Conservation (phyloP, 371 early-diverging fungal genomes). For the Lichtheimia hyalospora region DNA sequence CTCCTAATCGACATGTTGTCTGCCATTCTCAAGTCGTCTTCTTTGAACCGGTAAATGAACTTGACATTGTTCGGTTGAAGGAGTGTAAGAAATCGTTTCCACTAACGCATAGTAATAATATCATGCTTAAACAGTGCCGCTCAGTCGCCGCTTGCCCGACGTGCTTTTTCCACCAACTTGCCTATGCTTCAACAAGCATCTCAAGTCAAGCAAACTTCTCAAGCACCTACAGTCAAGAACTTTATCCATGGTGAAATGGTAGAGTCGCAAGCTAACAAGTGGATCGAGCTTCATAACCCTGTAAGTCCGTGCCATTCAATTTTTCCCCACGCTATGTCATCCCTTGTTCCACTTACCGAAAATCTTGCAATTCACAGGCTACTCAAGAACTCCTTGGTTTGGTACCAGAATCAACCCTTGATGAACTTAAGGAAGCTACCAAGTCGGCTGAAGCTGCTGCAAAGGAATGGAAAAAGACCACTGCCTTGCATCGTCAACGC, state of each 20-base stretch:
- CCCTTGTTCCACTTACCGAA: neutral
- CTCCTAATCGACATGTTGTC: slow-evolving; percentile 8
- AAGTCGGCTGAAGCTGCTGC: slow-evolving; percentile 78
- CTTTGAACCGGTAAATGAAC: slow-evolving; percentile 3
- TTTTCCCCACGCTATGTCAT: too few species aligned
- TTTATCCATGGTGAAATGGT: slow-evolving; percentile 93
- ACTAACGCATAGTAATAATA: neutral
- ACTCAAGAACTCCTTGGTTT: slow-evolving; percentile 89
- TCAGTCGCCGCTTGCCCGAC: slow-evolving; percentile 11
- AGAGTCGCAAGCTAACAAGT: slow-evolving; percentile 83
- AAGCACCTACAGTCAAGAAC: slow-evolving; percentile 67
- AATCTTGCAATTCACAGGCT: slow-evolving; percentile 53
- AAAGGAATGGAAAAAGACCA: slow-evolving; percentile 86
- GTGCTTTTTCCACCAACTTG: slow-evolving; percentile 41
- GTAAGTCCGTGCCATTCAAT: slow-evolving; percentile 35
- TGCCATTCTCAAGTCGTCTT: slow-evolving; percentile 6
- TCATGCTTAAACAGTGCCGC: neutral
- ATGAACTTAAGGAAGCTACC: slow-evolving; percentile 87
- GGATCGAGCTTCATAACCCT: slow-evolving; percentile 92
- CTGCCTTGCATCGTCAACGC: slow-evolving; percentile 82
- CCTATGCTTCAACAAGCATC: slow-evolving; percentile 38
- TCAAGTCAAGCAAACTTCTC: slow-evolving; percentile 20
- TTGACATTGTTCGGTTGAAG: too few species aligned
- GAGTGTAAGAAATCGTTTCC: neutral
- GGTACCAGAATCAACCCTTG: slow-evolving; percentile 89